phyloP scores from a whole-genome alignment of 2,329 filamentous ascomycete genomes.

The Aspergillus carbonarius region DNA sequence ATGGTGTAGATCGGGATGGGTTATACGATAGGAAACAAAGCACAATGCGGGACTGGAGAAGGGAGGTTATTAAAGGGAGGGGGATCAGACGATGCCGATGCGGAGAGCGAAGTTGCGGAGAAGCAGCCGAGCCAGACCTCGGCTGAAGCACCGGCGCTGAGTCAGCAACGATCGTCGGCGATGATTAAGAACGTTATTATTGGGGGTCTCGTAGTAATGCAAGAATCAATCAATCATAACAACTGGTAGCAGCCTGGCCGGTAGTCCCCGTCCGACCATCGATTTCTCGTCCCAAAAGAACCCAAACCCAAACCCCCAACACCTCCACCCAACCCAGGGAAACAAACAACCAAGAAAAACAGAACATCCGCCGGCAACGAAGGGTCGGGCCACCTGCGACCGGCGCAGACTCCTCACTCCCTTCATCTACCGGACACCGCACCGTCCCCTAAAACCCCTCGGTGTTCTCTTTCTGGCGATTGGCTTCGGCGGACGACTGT shows the following conservation, averaged over 20 bases:
- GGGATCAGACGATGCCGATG: slow-evolving; percentile 9
- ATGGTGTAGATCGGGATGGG: slow-evolving; percentile 34
- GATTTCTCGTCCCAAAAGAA: neutral
- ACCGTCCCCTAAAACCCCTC: neutral
- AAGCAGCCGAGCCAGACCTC: slow-evolving; percentile 33
- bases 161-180: neutral
- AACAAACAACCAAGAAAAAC: slow-evolving; percentile 15
- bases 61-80: slow-evolving; percentile 4
- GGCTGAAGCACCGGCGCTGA: slow-evolving; percentile 15
- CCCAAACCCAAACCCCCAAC: neutral
- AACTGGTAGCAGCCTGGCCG: no score
- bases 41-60: neutral
- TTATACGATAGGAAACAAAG: neutral
- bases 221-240: no score
- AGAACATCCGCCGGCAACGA: neutral
- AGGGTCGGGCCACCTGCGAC: neutral
- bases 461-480: slow-evolving; percentile 2
- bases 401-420: neutral
- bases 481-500: slow-evolving; percentile 30
- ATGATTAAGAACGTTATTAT: no score
- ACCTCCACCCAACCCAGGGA: slow-evolving; percentile 6
- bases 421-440: no score
- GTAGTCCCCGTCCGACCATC: no score
- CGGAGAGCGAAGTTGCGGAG: slow-evolving; percentile 28
- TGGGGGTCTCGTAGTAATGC: no score